These are phyloP conservation scores for Yarrowia deformans DNA, from an alignment of 805 yeast species.

Conservation along the genomic window DNA sequence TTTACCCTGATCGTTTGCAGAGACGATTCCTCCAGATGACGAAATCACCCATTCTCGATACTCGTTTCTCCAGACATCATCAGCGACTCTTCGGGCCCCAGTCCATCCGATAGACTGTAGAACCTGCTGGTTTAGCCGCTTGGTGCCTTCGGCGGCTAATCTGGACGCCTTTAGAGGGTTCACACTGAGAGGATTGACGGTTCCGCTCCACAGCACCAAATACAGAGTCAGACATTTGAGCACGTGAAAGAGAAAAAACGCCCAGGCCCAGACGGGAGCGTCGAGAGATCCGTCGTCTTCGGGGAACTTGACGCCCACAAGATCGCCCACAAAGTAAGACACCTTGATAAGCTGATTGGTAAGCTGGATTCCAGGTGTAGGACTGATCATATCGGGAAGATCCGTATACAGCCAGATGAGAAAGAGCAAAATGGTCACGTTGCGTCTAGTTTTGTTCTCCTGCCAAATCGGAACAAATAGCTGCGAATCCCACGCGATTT, in stretches of 20 bases:
- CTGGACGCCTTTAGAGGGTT: constrained; percentile 49
- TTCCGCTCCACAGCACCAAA: constrained; percentile 68
- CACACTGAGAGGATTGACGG: constrained; percentile 75
- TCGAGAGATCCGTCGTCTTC: constrained; percentile 57
- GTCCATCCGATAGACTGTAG: constrained; percentile 83
- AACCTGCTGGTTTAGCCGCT: constrained; percentile 55
- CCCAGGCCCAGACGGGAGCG: constrained; percentile 58
- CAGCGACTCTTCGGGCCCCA: constrained; percentile 78
- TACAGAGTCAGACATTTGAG: constrained; percentile 66
- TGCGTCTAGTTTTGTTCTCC: constrained; percentile 50
- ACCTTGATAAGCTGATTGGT: constrained; percentile 62
- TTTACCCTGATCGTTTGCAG: constrained; percentile 76
- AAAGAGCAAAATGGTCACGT: constrained; percentile 44
- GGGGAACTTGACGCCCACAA: constrained; percentile 56
- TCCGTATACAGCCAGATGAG: constrained; percentile 88
- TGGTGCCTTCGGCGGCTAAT: constrained; percentile 49
- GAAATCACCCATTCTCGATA: constrained; percentile 70
- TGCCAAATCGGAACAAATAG: constrained; percentile 79
- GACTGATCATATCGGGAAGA: constrained; percentile 85
- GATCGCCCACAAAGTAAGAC: constrained; percentile 52
- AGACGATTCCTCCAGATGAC: constrained; percentile 70
- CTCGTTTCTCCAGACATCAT: constrained; percentile 72
- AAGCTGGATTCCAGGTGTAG: constrained; percentile 89
- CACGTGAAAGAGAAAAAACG: constrained; percentile 76
- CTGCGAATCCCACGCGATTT: constrained; percentile 88